Conservation (phyloP, 306 rosid genomes). For the Prunus kanzakura region DNA sequence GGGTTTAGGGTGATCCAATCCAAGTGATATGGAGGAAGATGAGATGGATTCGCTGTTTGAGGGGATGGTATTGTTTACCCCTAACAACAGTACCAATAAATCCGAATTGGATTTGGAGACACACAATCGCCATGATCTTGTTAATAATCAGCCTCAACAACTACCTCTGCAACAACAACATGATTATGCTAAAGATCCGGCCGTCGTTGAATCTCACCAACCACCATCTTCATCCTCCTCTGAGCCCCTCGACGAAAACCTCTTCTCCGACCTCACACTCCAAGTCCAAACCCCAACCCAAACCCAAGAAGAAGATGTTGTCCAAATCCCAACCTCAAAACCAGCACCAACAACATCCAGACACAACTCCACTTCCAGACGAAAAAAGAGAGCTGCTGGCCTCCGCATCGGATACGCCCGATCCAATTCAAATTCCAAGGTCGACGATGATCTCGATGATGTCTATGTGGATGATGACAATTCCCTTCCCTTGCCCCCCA, state of each 20-base stretch:
- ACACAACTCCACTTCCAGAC: slow-evolving; percentile 48
- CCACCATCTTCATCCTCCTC: slow-evolving; percentile 19
- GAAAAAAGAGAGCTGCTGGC: slow-evolving; percentile 64
- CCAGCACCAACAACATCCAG: slow-evolving; percentile 7
- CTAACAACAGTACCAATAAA: slow-evolving; percentile 17
- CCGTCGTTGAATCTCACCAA: neutral
- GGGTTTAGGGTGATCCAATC: neutral
- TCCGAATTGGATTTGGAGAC: neutral
- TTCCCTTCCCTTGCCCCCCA: neutral
- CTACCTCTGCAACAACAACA: too few relatives aligned
- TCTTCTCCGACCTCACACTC: slow-evolving; percentile 74
- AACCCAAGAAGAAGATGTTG: neutral
- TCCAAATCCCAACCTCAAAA: neutral
- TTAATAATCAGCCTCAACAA: too few relatives aligned
- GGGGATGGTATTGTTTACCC: slow-evolving; percentile 68
- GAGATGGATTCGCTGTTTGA: slow-evolving; percentile 72
- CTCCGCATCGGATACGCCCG: slow-evolving; percentile 74
- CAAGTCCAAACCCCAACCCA: slow-evolving; percentile 3
- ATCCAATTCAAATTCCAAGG: slow-evolving; percentile 2
- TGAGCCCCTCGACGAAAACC: slow-evolving; percentile 77
- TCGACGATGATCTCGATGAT: neutral
- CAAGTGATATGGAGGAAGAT: slow-evolving; percentile 17
- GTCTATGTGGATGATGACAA: neutral
- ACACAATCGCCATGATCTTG: neutral
- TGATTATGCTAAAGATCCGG: neutral